These are phyloP conservation scores for Davidsoniella virescens DNA, from an alignment of 2,329 filamentous ascomycete species.

Conservation along the genomic window DNA sequence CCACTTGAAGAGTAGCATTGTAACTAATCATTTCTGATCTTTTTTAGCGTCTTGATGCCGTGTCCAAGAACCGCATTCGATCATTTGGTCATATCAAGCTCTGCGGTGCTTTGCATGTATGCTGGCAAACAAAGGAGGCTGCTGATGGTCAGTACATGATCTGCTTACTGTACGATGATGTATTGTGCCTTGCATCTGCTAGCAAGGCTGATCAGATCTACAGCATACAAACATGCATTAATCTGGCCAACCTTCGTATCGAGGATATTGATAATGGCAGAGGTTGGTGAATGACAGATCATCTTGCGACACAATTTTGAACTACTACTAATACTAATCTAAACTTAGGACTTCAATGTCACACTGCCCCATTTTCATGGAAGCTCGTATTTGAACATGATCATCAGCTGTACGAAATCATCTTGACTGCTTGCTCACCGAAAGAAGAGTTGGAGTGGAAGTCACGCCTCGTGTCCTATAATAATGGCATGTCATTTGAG, in stretches of 20 bases:
- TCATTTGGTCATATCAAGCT: conserved; percentile 65
- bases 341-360: conserved; percentile 60
- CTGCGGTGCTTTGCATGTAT: conserved; percentile 69
- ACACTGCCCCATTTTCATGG: conserved; percentile 78
- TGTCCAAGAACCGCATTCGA: conserved; percentile 51
- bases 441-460: conserved; percentile 73
- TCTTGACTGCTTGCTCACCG: conserved; percentile 71
- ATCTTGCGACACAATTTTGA: background rate
- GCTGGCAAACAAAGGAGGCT: conserved; percentile 56
- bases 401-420: conserved; percentile 63
- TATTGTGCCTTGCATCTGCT: conserved; percentile 58
- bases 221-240: conserved; percentile 57
- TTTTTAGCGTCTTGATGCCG: conserved; percentile 30
- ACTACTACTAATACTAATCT: conserved; percentile 13
- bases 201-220: conserved; percentile 51
- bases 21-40: background rate
- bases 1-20: background rate
- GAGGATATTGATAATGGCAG: conserved; percentile 61
- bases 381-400: conserved; percentile 73
- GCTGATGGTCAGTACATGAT: conserved; percentile 70
- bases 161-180: conserved; percentile 66
- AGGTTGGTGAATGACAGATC: conserved; percentile 28
- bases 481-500: conserved; percentile 1
- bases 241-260: conserved; percentile 46
- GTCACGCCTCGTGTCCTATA: conserved; percentile 36